Percentiles rank a stretch among this genome's conserved stretches.
Conservation (phyloP, 2,329 filamentous ascomycete genomes). For the Malbranchea cinnamomea region DNA sequence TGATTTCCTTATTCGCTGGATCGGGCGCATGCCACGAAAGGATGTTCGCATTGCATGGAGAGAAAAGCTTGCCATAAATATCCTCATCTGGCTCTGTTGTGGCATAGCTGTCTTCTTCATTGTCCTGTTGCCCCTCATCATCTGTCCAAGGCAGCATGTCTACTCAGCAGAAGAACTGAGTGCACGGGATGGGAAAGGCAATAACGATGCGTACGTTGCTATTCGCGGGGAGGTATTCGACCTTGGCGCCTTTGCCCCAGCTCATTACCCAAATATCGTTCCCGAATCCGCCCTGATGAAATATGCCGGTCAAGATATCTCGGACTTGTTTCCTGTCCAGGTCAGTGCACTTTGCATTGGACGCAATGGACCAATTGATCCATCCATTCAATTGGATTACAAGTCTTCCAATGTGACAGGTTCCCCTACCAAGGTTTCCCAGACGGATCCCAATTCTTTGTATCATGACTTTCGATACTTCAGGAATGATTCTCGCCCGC, state of each 20-base stretch:
- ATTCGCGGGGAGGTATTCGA: conserved; percentile 87
- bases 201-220: conserved; percentile 52
- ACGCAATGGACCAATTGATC: conserved; percentile 49
- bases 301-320: conserved; percentile 82
- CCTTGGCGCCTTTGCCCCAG: conserved; percentile 54
- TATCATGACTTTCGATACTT: conserved; percentile 91
- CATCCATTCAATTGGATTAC: conserved; percentile 72
- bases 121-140: conserved; percentile 67
- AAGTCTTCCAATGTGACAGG: conserved; percentile 60
- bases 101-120: conserved; percentile 72
- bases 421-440: conserved; percentile 48
- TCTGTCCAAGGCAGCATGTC: conserved; percentile 85
- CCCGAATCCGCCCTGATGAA: conserved; percentile 50
- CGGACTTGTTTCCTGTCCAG: conserved; percentile 78
- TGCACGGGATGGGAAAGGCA: conserved; percentile 55
- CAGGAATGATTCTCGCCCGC: conserved; percentile 64
- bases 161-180: conserved; percentile 66
- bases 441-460: conserved; percentile 53
- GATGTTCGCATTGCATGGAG: conserved; percentile 89
- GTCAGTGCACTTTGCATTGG: conserved; percentile 84
- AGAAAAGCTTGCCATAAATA: conserved; percentile 94
- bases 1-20: conserved; percentile 59
- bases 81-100: conserved; percentile 89
- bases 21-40: conserved; percentile 80
- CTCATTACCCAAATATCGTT: conserved; percentile 61